Evolutionary conservation across 1,139 yeast genomes (phyloP).

Genomic region (Sugiyamaella paludigena): DNA sequence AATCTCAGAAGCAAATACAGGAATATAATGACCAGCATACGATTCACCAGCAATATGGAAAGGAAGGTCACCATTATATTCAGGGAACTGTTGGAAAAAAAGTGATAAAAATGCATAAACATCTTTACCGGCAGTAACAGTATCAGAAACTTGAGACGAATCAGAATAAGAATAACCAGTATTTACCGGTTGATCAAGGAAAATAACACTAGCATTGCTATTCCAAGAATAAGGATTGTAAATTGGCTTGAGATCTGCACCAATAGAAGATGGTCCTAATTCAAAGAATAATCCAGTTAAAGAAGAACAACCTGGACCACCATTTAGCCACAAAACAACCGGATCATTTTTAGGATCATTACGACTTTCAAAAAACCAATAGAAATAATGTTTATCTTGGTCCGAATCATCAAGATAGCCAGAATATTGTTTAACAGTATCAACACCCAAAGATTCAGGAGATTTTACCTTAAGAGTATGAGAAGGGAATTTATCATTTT

Average conservation of each 20-base stretch:
- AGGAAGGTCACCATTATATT: conserved; percentile 47
- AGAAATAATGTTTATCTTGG: conserved; percentile 82
- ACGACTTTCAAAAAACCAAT: conserved; percentile 72
- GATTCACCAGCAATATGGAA: conserved; percentile 90
- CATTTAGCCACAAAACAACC: conserved; percentile 66
- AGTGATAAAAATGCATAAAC: conserved; percentile 75
- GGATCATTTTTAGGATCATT: conserved; percentile 65
- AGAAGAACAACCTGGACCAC: conserved; percentile 76
- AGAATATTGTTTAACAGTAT: conserved; percentile 52
- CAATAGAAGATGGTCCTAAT: conserved; percentile 61
- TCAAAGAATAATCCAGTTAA: conserved; percentile 66
- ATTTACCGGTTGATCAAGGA: conserved; percentile 71
- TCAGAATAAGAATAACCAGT: conserved; percentile 72
- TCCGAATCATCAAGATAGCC: conserved; percentile 71
- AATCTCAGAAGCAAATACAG: conserved; percentile 73
- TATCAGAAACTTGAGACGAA: conserved; percentile 53
- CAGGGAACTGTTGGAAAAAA: conserved; percentile 72
- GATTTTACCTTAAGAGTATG: conserved; percentile 35
- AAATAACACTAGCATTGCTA: conserved; percentile 63
- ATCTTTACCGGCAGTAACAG: conserved; percentile 74
- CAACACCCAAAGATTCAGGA: conserved; percentile 33
- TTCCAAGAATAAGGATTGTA: conserved; percentile 70
- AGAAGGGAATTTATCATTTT: conserved; percentile 35
- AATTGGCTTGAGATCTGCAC: conserved; percentile 49
- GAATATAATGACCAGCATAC: conserved; percentile 85